Evolutionary conservation across 2,329 filamentous ascomycete species (phyloP).

Genomic region (Claviceps monticola): DNA sequence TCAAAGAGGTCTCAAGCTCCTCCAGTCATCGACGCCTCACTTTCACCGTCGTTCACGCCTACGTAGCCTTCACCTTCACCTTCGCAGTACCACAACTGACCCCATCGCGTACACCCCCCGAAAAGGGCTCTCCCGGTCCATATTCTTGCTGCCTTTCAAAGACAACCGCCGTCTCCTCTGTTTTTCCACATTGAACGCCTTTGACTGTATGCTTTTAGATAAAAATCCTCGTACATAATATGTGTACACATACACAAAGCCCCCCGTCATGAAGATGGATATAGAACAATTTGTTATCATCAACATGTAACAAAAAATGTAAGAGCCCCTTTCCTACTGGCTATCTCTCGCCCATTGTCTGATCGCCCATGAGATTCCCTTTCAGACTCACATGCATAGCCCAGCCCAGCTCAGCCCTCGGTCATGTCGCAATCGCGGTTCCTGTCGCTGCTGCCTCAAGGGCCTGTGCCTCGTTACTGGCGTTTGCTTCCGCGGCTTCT

Average conservation of each 20-base stretch:
- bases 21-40: no score
- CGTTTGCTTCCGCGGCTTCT: slow-evolving; percentile 17
- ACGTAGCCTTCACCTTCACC: no score
- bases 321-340: no score
- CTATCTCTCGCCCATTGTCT: not conserved
- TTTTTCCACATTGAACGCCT: not conserved
- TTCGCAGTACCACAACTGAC: no score
- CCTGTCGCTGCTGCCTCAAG: slow-evolving; percentile 9
- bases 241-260: no score
- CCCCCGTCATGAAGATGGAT: no score
- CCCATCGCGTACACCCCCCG: no score
- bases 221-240: not conserved
- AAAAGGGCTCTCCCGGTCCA: not conserved
- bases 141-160: not conserved
- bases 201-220: not conserved
- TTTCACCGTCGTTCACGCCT: no score
- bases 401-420: no score
- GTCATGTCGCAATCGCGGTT: slow-evolving; percentile 19
- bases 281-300: no score
- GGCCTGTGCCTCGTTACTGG: slow-evolving; percentile 10
- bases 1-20: no score
- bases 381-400: not conserved
- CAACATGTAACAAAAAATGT: no score
- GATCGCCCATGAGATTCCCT: not conserved
- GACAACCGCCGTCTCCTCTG: not conserved